phyloP scores from a whole-genome alignment of 306 rosid species.

The Mucuna pruriens region DNA sequence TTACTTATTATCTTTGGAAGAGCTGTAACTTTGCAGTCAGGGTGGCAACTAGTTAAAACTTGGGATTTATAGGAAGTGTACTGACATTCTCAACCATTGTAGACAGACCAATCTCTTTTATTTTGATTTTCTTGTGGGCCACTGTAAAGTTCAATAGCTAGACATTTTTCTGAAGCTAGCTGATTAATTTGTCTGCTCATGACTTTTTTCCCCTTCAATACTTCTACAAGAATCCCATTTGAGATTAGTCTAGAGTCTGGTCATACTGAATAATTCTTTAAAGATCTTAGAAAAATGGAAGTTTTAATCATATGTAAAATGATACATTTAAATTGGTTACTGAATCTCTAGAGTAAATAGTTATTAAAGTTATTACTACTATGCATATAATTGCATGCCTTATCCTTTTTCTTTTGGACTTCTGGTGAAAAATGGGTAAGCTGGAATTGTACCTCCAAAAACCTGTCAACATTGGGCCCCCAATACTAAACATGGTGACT shows the following conservation, averaged over 20 bases:
- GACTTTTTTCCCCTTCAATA: not conserved
- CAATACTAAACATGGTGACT: not conserved
- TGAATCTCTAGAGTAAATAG: not conserved
- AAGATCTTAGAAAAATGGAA: slow-evolving; percentile 7
- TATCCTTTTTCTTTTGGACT: not conserved
- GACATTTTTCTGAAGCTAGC: slow-evolving; percentile 19
- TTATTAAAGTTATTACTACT: not conserved
- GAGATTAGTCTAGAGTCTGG: not conserved
- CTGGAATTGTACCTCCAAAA: not conserved
- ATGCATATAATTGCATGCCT: slow-evolving; percentile 14
- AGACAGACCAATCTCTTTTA: not conserved
- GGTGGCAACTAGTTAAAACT: not conserved
- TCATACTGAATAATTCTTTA: not conserved
- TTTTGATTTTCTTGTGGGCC: not conserved
- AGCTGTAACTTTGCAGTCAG: not conserved
- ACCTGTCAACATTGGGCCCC: not conserved
- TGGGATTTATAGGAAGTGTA: not conserved
- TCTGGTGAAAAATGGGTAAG: not conserved
- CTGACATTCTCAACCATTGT: not conserved
- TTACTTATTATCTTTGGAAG: not conserved
- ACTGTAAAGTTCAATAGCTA: not conserved
- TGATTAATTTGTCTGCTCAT: slow-evolving; percentile 19
- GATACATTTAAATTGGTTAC: not conserved
- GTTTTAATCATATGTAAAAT: not conserved
- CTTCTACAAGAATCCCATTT: not conserved